Evolutionary conservation across 805 yeast species (phyloP).

Genomic region (Diddensiella transvaalensis): DNA sequence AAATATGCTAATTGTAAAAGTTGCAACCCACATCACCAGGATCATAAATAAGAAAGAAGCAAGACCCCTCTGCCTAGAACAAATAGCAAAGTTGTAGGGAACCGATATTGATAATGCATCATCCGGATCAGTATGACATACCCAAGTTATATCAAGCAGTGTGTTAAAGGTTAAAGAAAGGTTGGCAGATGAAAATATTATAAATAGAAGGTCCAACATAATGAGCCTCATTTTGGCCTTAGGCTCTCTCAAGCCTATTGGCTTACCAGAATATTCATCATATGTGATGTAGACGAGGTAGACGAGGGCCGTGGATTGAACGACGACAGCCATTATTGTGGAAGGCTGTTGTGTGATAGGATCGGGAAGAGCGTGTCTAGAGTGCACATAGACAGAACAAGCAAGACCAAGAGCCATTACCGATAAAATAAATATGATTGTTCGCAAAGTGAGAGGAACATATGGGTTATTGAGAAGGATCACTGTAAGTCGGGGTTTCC

Average conservation of each 20-base stretch:
- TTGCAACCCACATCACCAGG: constrained; percentile 75
- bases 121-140: constrained; percentile 44
- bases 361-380: constrained; percentile 29
- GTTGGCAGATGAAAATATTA: constrained; percentile 86
- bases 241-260: constrained; percentile 85
- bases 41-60: constrained; percentile 76
- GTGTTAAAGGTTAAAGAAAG: constrained; percentile 82
- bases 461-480: constrained; percentile 72
- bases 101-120: constrained; percentile 22
- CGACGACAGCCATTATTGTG: constrained; percentile 87
- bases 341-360: constrained; percentile 73
- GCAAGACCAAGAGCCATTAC: constrained; percentile 73
- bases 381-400: constrained; percentile 40
- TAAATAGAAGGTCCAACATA: constrained; percentile 77
- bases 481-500: constrained; percentile 59
- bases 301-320: constrained; percentile 71
- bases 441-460: constrained; percentile 71
- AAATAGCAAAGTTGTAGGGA: constrained; percentile 49
- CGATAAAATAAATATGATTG: constrained; percentile 55
- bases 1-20: constrained; percentile 78
- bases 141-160: constrained; percentile 78
- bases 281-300: constrained; percentile 79
- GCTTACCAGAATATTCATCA: constrained; percentile 91
- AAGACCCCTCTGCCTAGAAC: constrained; percentile 73
- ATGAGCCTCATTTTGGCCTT: constrained; percentile 76